Conservation (phyloP, 129 eudicot species). For the Daucus carota region DH1_v3.0 NC_030387.2:40298501-40299000, state of each 20-base stretch:
- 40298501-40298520: neutral
- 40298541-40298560: neutral
- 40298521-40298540: neutral
- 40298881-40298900: neutral
- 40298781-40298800: too few relatives aligned
- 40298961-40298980: neutral
- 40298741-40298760: too few relatives aligned
- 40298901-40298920: neutral
- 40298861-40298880: neutral
- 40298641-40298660: neutral
- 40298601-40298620: neutral
- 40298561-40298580: neutral
- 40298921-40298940: neutral
- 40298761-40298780: too few relatives aligned
- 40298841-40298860: neutral
- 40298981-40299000: conserved; percentile 6
- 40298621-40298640: neutral
- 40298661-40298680: neutral
- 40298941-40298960: neutral
- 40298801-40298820: neutral
- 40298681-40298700: too few relatives aligned
- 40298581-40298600: neutral
- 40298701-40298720: too few relatives aligned
- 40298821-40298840: neutral
- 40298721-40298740: too few relatives aligned